Evolutionary conservation across 2,329 filamentous ascomycete species (phyloP), one percentile per base, ranked within the genome.

Genomic region (Fusarium sp.): DNA sequence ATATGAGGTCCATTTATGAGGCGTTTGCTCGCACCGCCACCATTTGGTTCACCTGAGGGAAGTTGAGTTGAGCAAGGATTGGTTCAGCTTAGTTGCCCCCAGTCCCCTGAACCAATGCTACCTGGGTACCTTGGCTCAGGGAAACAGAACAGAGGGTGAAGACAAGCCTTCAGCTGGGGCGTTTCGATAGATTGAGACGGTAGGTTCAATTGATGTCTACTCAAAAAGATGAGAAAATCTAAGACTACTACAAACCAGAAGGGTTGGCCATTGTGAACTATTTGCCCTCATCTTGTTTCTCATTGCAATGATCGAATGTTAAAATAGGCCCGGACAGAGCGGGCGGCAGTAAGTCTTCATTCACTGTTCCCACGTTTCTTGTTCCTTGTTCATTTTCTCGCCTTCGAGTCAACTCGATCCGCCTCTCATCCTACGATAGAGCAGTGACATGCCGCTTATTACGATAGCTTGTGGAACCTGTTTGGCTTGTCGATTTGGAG

Each of bases 11-110:
- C 54, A 45, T 57, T 66, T 66, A 61, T 33, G 45, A 41, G 49
- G 57, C 63, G 68, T 59, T 51, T 33, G 48, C 60, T 47, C 60
- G 72, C 72, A 74, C 72, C 72, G 72, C 72, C 72, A 74, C 72
- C 62, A 58, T 56, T 71, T 69, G 60, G 64, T 69, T 75, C 72
- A 74, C 72, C 72, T 75, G 72, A 74, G 69, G 72, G 69, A 62
- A 69, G 52, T 71, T 68, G 61, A 68, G 35, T 36, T 42, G 62
- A 60, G 63, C 72, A 69, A 59, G 72, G 72, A 66, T 74, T 74
- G 69, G 52, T 44, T 63, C 63, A 74, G 72, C 68, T 72, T 66
- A 44, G 39, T 57, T 70, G 45, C 52, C 60, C 57, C 72, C 26
- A 48, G 55, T 33, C 35, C 56, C 63, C 63, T 58, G 51, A 58